These are phyloP conservation scores for Stereum hirsutum DNA, from an alignment of 1,284 basidiomycete genomes.

Conservation along the genomic window DNA sequence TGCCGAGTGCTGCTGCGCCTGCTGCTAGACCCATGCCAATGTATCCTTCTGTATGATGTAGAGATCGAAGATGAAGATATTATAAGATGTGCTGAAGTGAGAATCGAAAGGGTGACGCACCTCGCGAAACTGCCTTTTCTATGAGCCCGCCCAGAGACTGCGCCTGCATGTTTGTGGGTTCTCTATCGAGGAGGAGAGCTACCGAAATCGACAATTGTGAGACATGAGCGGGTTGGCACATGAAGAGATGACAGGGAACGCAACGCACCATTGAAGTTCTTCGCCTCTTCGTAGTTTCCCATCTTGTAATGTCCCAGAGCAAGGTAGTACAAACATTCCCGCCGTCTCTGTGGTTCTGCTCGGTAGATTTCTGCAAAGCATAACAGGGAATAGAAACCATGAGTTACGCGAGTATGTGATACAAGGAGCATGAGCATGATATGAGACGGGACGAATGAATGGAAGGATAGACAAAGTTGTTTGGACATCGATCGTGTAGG, in stretches of 20 bases:
- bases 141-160: slow-evolving; percentile 81
- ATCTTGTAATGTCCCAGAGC: slow-evolving; percentile 97
- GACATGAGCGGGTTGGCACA: not conserved
- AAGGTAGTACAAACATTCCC: slow-evolving; percentile 97
- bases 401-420: too few relatives aligned
- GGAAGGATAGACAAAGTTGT: slow-evolving; percentile 1
- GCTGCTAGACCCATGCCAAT: slow-evolving; percentile 93
- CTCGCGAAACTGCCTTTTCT: slow-evolving; percentile 80
- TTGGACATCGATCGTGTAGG: not conserved
- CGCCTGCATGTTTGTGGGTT: slow-evolving; percentile 92
- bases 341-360: slow-evolving; percentile 75
- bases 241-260: not conserved
- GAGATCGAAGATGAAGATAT: slow-evolving; percentile 5
- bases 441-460: slow-evolving; percentile 1
- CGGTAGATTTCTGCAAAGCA: slow-evolving; percentile 80
- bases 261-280: slow-evolving; percentile 84
- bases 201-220: slow-evolving; percentile 3
- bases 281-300: slow-evolving; percentile 90
- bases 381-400: too few relatives aligned
- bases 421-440: too few relatives aligned
- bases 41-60: slow-evolving; percentile 62
- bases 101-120: slow-evolving; percentile 31
- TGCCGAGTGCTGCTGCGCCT: slow-evolving; percentile 81
- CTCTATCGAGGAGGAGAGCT: slow-evolving; percentile 88
- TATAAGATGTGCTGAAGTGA: not conserved